A percentile compares a stretch with the other conserved stretches of the same genome.
Evolutionary conservation across 2,329 filamentous ascomycete species (phyloP).

Genomic region (Fusarium stilboides): DNA sequence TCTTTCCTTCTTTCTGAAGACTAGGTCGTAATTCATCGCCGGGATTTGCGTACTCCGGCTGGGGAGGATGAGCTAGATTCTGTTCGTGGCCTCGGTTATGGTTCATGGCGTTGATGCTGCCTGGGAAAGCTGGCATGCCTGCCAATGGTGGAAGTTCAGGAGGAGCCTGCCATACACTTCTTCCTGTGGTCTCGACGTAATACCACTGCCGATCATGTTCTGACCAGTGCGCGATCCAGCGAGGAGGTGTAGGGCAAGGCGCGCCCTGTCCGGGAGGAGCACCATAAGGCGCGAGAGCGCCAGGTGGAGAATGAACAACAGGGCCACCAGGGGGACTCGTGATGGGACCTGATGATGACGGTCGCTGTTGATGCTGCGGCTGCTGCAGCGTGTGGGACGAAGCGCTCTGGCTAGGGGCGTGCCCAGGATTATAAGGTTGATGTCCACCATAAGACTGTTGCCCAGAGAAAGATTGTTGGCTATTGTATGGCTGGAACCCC

Average conservation of each 20-base stretch:
- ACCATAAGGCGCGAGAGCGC: neutral
- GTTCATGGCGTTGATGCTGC: neutral
- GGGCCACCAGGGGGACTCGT: neutral
- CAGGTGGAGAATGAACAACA: neutral
- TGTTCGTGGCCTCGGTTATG: neutral
- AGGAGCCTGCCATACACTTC: conserved; percentile 24
- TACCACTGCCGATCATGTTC: conserved; percentile 32
- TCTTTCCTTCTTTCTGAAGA: neutral
- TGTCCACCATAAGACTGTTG: neutral
- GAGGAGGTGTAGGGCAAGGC: conserved; percentile 21
- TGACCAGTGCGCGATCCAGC: conserved; percentile 45
- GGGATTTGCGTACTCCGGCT: conserved; percentile 3
- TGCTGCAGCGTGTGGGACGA: neutral
- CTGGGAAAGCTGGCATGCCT: conserved; percentile 27
- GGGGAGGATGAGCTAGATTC: neutral
- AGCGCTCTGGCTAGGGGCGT: conserved; percentile 1
- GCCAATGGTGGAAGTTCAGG: conserved; percentile 4
- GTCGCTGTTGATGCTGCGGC: conserved; percentile 9
- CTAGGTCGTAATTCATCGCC: conserved; percentile 4
- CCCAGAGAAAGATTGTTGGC: neutral
- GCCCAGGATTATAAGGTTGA: conserved; percentile 3
- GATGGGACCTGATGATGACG: neutral
- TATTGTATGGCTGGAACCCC: conserved; percentile 7
- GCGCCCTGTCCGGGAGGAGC: neutral
- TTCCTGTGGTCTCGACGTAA: conserved; percentile 31